These are phyloP conservation scores for Fraxinus xanthoxyloides DNA, from an alignment of 305 asterid genomes.

Conservation along the genomic window DNA sequence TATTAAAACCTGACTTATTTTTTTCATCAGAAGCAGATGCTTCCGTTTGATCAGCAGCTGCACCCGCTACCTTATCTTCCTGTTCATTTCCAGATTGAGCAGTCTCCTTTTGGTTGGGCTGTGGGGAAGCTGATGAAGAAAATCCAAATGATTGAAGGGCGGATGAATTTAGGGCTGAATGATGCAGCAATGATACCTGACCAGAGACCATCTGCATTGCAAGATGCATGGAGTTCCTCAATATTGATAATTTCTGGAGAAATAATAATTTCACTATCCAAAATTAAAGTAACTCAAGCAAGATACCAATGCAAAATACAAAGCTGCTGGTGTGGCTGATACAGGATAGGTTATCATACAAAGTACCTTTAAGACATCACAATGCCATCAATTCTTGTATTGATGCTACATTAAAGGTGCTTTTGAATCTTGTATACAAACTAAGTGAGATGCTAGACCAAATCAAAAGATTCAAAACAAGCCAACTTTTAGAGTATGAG, in stretches of 20 bases:
- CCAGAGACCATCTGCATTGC: constrained; percentile 41
- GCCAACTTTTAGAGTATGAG: not conserved
- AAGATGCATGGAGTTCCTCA: constrained; percentile 13
- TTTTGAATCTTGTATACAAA: too few species aligned
- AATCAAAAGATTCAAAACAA: not conserved
- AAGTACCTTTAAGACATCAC: not conserved
- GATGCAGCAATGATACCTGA: constrained; percentile 44
- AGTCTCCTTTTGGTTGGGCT: constrained; percentile 50
- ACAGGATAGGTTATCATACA: not conserved
- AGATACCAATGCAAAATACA: not conserved
- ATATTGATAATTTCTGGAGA: not conserved
- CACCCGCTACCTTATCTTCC: constrained; percentile 24
- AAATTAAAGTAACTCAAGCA: not conserved
- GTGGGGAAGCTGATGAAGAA: constrained; percentile 69
- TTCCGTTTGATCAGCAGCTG: constrained; percentile 18
- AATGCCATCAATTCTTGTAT: not conserved
- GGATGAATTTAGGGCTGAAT: constrained; percentile 37
- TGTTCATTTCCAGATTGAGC: constrained; percentile 35
- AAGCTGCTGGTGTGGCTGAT: not conserved
- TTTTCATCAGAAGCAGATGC: constrained; percentile 38
- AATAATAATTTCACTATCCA: not conserved
- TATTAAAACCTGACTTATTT: constrained; percentile 52
- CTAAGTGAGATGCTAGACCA: too few species aligned
- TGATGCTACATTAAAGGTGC: not conserved
- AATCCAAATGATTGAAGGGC: constrained; percentile 49